Percentiles rank a stretch among this genome's conserved stretches.
Evolutionary conservation across 179 eudicot genomes (phyloP).

Genomic region (Silene noctiflora): DNA sequence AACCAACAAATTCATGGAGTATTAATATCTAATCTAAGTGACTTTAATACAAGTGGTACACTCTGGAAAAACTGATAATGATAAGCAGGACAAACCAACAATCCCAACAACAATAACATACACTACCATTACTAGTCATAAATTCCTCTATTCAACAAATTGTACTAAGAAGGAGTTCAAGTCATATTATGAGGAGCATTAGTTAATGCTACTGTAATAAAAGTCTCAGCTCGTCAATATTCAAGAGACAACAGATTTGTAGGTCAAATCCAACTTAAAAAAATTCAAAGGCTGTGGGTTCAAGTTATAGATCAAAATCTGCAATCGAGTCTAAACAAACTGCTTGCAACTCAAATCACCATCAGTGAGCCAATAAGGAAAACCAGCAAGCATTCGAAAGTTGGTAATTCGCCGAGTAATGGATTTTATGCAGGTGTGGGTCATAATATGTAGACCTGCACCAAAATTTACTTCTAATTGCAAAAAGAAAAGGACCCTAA

Average conservation of each 20-base stretch:
- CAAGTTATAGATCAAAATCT: constrained; percentile 3
- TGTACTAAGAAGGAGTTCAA: constrained; percentile 13
- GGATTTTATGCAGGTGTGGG: constrained; percentile 31
- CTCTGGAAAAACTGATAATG: constrained; percentile 5
- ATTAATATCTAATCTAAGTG: constrained; percentile 4
- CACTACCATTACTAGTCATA: neutral
- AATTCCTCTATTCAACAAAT: constrained; percentile 8
- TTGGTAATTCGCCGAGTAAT: constrained; percentile 30
- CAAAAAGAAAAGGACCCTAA: constrained; percentile 32
- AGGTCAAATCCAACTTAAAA: constrained; percentile 12
- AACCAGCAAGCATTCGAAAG: constrained; percentile 25
- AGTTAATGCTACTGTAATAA: neutral
- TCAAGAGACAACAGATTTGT: neutral
- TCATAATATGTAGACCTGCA: constrained; percentile 20
- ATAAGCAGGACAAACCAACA: constrained; percentile 13
- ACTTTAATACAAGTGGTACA: neutral
- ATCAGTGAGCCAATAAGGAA: neutral
- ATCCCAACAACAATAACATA: neutral
- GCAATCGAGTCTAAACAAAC: neutral
- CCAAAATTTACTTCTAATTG: constrained; percentile 12
- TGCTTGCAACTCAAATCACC: neutral
- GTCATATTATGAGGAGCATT: too few species aligned
- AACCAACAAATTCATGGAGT: neutral
- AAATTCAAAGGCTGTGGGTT: neutral
- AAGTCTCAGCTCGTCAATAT: constrained; percentile 13